Evolutionary conservation across 2,329 filamentous ascomycete genomes (phyloP).

Genomic region (Fusarium miscanthi): DNA sequence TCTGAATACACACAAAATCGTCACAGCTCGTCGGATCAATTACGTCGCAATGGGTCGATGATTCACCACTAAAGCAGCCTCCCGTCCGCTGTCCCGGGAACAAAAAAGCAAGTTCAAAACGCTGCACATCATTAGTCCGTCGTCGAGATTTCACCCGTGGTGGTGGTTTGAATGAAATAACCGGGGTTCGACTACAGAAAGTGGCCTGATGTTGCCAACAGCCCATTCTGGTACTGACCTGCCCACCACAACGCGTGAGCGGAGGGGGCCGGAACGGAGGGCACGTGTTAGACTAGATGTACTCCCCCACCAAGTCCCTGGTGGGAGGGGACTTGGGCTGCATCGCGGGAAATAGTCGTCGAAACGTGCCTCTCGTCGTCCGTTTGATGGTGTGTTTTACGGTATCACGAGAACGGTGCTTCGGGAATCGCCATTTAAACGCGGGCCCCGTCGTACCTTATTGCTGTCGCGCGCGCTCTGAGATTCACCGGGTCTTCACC

Average conservation of each 20-base stretch:
- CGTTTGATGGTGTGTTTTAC: conserved; percentile 37
- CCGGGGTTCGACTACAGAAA: conserved; percentile 16
- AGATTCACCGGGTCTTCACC: conserved; percentile 8
- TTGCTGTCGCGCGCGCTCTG: conserved; percentile 1
- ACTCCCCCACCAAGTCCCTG: accelerated
- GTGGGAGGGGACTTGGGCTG: neutral
- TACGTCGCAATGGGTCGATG: conserved; percentile 8
- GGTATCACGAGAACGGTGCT: conserved; percentile 3
- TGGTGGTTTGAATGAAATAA: neutral
- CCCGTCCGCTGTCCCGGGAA: conserved; percentile 4
- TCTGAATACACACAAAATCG: neutral
- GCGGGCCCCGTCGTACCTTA: neutral
- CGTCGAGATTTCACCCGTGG: neutral
- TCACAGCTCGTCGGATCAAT: conserved; percentile 4
- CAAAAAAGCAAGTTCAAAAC: conserved; percentile 2
- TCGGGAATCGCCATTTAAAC: conserved; percentile 27
- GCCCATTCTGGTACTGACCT: conserved; percentile 38
- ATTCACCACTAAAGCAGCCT: conserved; percentile 12
- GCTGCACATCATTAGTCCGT: conserved; percentile 5
- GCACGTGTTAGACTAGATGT: conserved; percentile 28
- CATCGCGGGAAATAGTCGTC: conserved; percentile 46
- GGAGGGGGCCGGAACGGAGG: conserved; percentile 44
- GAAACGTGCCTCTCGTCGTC: conserved; percentile 29
- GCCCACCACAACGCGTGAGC: conserved; percentile 43
- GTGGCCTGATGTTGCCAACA: conserved; percentile 44